phyloP scores from a whole-genome alignment of 2,329 filamentous ascomycete species.

The Dactylellina leptospora region DNA sequence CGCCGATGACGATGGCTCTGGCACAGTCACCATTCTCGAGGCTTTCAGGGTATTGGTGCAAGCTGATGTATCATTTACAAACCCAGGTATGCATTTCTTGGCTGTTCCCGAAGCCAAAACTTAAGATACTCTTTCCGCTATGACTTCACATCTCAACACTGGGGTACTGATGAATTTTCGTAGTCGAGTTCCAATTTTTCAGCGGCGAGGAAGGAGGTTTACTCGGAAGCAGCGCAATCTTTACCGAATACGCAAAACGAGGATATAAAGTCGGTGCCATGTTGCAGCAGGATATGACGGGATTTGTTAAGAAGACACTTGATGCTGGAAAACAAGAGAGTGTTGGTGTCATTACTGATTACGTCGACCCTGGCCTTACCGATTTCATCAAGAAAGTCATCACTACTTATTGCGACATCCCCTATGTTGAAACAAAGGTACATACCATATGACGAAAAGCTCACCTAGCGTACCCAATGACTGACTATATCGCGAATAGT shows the following conservation, averaged over 20 bases:
- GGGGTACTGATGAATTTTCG: conserved; percentile 76
- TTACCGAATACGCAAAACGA: conserved; percentile 77
- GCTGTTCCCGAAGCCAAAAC: too few species aligned
- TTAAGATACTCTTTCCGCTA: too few species aligned
- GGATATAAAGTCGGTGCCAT: conserved; percentile 86
- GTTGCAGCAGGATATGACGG: conserved; percentile 99
- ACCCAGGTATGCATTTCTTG: conserved; percentile 34
- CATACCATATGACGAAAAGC: too few species aligned
- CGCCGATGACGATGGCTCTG: conserved; percentile 93
- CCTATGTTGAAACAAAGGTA: conserved; percentile 75
- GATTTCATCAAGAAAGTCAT: conserved; percentile 90
- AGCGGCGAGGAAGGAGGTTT: conserved; percentile 88
- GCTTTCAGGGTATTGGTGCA: conserved; percentile 82
- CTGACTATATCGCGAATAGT: conserved; percentile 63
- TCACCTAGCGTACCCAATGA: too few species aligned
- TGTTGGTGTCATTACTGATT: conserved; percentile 93
- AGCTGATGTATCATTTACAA: conserved; percentile 56
- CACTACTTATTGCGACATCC: conserved; percentile 84
- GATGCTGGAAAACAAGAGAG: conserved; percentile 83
- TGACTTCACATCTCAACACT: too few species aligned
- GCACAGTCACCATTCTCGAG: conserved; percentile 93
- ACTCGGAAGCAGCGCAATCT: conserved; percentile 88
- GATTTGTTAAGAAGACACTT: conserved; percentile 82
- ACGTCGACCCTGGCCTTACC: conserved; percentile 81
- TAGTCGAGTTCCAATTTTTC: conserved; percentile 97